Evolutionary conservation across 2,329 filamentous ascomycete species (phyloP).

Genomic region (Phialemoniopsis sp.): DNA sequence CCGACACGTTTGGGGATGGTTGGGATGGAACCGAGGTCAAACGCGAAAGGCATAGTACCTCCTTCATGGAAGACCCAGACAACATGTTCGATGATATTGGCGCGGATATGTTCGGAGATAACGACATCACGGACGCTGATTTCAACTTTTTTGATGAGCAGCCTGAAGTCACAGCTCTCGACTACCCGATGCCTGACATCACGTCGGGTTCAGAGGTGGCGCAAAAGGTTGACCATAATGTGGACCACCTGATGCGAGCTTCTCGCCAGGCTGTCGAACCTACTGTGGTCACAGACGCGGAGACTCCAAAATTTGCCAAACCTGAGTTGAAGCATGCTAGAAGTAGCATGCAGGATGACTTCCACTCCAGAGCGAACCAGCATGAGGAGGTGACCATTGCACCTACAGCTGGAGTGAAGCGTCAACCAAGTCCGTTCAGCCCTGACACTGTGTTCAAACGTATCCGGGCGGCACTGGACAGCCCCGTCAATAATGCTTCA

Average conservation of each 20-base stretch:
- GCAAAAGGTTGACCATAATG: too few species aligned
- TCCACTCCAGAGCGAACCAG: conserved; percentile 14
- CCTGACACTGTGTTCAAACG: conserved; percentile 56
- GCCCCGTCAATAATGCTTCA: conserved; percentile 13
- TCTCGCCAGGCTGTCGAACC: too few species aligned
- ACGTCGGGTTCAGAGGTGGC: background rate
- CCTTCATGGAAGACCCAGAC: conserved; percentile 41
- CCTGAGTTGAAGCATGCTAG: conserved; percentile 56
- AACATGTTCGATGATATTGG: conserved; percentile 67
- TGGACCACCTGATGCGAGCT: too few species aligned
- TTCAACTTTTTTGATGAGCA: conserved; percentile 79
- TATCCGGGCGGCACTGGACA: conserved; percentile 42
- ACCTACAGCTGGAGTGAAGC: conserved; percentile 30
- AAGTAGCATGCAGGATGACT: conserved; percentile 43
- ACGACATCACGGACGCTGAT: conserved; percentile 74
- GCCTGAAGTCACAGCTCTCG: conserved; percentile 20
- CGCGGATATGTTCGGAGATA: conserved; percentile 67
- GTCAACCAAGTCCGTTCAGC: conserved; percentile 53
- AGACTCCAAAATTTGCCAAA: conserved; percentile 46
- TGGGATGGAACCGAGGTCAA: conserved; percentile 40
- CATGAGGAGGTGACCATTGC: conserved; percentile 19
- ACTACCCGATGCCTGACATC: too few species aligned
- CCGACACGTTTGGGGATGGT: conserved; percentile 26
- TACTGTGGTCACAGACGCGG: conserved; percentile 2
- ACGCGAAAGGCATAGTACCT: conserved; percentile 35